Percentiles rank a stretch among this genome's conserved stretches.
Evolutionary conservation across 805 yeast species (phyloP).

Genomic region (Hyphopichia homilentoma): DNA sequence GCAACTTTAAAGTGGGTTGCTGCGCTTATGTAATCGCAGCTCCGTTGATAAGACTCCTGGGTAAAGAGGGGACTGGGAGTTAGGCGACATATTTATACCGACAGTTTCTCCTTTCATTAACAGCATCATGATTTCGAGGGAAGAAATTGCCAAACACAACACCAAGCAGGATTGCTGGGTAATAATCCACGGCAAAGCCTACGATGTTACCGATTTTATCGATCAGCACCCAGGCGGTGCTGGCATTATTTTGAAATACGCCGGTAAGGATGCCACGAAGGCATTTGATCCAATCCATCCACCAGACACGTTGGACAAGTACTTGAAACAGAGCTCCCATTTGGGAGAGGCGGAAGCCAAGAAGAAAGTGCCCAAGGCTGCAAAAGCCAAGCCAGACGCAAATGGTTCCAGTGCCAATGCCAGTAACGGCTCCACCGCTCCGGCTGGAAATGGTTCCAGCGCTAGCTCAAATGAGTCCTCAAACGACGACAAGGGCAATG

Average conservation of each 20-base stretch:
- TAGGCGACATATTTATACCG: no score
- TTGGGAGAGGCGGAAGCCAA: slow-evolving; percentile 29
- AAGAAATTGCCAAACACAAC: slow-evolving; percentile 46
- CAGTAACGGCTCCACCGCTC: no score
- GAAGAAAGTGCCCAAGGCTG: slow-evolving; percentile 1
- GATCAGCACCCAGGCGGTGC: slow-evolving; percentile 63
- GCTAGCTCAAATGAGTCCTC: background rate
- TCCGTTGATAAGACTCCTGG: no score
- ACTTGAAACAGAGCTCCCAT: slow-evolving; percentile 44
- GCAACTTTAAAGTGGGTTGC: no score
- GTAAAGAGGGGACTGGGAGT: no score
- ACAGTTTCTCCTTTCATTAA: no score
- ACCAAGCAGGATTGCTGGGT: slow-evolving; percentile 74
- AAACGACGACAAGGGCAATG: background rate
- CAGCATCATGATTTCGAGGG: slow-evolving; percentile 13
- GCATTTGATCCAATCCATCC: slow-evolving; percentile 90
- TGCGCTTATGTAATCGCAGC: no score
- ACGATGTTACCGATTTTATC: slow-evolving; percentile 66
- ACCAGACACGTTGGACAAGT: slow-evolving; percentile 72
- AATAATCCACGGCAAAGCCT: slow-evolving; percentile 72
- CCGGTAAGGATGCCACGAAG: slow-evolving; percentile 62
- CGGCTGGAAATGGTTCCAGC: no score
- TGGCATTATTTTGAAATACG: slow-evolving; percentile 48
- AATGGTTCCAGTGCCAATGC: no score
- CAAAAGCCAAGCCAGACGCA: background rate